A percentile compares a stretch with the other conserved stretches of the same genome.
These are phyloP conservation scores for Mayamaea pseudoterrestris DNA, from an alignment of 108 stramenopile genomes.

Conservation along the genomic window DNA sequence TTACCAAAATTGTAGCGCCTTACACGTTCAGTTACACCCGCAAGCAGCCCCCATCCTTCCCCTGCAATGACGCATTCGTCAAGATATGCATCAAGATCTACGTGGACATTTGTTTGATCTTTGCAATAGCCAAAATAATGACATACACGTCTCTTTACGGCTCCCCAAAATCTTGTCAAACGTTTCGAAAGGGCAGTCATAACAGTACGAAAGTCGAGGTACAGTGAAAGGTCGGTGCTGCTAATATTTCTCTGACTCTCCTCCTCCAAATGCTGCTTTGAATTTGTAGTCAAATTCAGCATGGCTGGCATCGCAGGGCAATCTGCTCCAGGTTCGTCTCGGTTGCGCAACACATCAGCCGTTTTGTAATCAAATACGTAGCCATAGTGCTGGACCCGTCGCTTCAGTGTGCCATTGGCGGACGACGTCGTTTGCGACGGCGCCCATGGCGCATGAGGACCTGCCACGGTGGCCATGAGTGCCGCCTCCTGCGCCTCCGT, in stretches of 20 bases:
- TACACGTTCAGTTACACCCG: slow-evolving; percentile 53
- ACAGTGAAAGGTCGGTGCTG: too few relatives aligned
- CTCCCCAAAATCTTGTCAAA: too few relatives aligned
- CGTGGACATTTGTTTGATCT: slow-evolving; percentile 11
- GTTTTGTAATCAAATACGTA: slow-evolving; percentile 89
- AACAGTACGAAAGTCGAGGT: too few relatives aligned
- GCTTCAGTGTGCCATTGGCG: slow-evolving; percentile 47
- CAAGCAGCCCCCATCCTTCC: slow-evolving; percentile 60
- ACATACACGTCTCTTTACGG: too few relatives aligned
- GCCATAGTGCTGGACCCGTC: slow-evolving; percentile 82
- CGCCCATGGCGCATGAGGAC: slow-evolving; percentile 83
- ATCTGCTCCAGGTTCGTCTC: slow-evolving; percentile 7
- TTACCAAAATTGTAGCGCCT: slow-evolving; percentile 23
- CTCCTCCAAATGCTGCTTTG: too few relatives aligned
- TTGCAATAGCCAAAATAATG: background rate
- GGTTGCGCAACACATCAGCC: slow-evolving; percentile 65
- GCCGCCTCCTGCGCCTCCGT: slow-evolving; percentile 47
- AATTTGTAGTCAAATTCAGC: slow-evolving; percentile 7
- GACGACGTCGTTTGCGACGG: slow-evolving; percentile 45
- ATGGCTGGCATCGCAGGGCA: slow-evolving; percentile 50
- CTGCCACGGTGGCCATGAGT: slow-evolving; percentile 55
- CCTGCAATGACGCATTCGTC: slow-evolving; percentile 22
- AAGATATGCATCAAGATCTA: slow-evolving; percentile 27
- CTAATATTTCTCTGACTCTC: too few relatives aligned
- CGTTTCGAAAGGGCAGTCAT: too few relatives aligned